phyloP scores from a whole-genome alignment of 2,329 filamentous ascomycete species.

The Dactylella cylindrospora region DNA sequence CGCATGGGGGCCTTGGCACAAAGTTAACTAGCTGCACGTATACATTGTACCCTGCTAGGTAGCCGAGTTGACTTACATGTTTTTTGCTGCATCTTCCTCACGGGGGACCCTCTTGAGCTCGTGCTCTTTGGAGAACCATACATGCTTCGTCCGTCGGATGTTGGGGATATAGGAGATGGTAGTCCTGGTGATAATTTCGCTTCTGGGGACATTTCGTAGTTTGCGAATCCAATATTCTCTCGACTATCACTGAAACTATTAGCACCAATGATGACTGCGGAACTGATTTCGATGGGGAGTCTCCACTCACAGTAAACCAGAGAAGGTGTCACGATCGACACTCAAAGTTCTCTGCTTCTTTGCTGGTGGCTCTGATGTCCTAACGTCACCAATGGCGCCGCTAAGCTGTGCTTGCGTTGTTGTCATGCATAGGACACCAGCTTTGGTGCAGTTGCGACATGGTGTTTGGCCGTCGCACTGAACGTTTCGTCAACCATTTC shows the following conservation, averaged over 20 bases:
- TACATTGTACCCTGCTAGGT: not conserved
- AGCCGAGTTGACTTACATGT: constrained; percentile 12
- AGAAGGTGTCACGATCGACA: constrained; percentile 16
- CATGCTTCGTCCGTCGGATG: constrained; percentile 13
- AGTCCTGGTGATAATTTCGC: constrained; percentile 13
- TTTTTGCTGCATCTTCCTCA: constrained; percentile 10
- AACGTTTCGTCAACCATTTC: too few species aligned
- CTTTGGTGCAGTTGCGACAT: constrained; percentile 37
- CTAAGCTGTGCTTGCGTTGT: constrained; percentile 38
- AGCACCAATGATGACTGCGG: too few species aligned
- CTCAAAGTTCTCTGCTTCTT: constrained; percentile 33
- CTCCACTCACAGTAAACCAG: constrained; percentile 21
- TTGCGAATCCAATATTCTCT: constrained; percentile 6
- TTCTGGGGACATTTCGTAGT: constrained; percentile 11
- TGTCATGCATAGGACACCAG: constrained; percentile 35
- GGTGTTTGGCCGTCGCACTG: constrained; percentile 38
- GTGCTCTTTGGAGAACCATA: constrained; percentile 14
- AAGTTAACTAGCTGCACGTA: not conserved
- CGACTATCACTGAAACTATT: not conserved
- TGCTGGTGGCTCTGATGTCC: constrained; percentile 16
- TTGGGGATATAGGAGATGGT: constrained; percentile 28
- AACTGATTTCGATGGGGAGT: not conserved
- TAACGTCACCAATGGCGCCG: constrained; percentile 24
- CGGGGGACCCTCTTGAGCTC: not conserved
- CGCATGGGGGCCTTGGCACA: constrained; percentile 23